These are phyloP conservation scores for Solanum etuberosum DNA, from an alignment of 257 asterid genomes.

Conservation along the genomic window DNA sequence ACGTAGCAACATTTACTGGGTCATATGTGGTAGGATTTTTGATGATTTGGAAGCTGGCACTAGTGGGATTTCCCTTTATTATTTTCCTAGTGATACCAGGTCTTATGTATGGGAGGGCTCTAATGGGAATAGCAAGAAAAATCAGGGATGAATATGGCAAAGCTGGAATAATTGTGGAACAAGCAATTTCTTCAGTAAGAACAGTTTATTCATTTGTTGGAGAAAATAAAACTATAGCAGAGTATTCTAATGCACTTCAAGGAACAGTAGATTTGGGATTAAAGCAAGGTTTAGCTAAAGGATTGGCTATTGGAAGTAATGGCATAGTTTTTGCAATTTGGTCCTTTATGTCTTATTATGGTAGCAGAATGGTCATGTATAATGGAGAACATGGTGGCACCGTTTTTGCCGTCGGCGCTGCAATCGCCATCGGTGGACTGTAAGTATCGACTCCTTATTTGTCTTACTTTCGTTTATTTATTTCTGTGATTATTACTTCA, in stretches of 20 bases:
- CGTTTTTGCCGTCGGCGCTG: constrained; percentile 79
- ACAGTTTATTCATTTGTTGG: constrained; percentile 85
- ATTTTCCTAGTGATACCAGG: constrained; percentile 72
- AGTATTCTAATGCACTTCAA: constrained; percentile 57
- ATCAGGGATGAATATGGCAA: constrained; percentile 56
- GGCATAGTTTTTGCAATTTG: constrained; percentile 74
- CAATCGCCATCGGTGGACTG: constrained; percentile 86
- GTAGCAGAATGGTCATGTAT: constrained; percentile 79
- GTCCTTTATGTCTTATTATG: constrained; percentile 76
- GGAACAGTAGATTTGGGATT: constrained; percentile 63
- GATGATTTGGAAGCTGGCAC: constrained; percentile 64
- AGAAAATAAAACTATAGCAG: constrained; percentile 40
- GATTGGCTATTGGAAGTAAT: constrained; percentile 82
- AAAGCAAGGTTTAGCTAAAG: constrained; percentile 81
- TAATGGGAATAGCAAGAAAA: constrained; percentile 54
- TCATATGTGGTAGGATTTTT: constrained; percentile 52
- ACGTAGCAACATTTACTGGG: constrained; percentile 52
- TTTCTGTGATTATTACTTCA: not conserved
- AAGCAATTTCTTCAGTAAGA: constrained; percentile 69
- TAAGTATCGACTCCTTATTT: constrained; percentile 8
- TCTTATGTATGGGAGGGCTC: constrained; percentile 64
- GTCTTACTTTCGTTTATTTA: too few species aligned
- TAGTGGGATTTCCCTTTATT: constrained; percentile 66
- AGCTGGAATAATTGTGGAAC: constrained; percentile 60
- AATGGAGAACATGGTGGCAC: constrained; percentile 75